Evolutionary conservation across 371 early-diverging fungal genomes (phyloP).

Genomic region (Blakeslea trispora): DNA sequence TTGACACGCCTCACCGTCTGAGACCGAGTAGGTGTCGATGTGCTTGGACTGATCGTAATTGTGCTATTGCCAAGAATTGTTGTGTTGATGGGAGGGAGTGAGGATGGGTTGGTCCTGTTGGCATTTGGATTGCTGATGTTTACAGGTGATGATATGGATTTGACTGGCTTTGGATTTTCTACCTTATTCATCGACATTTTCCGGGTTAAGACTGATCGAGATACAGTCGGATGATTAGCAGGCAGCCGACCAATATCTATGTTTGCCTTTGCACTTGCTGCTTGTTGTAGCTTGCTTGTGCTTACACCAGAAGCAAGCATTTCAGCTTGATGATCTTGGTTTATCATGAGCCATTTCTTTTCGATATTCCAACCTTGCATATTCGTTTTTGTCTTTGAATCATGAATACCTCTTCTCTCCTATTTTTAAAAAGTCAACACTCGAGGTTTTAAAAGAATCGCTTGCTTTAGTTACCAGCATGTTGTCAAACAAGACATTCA

Average conservation of each 20-base stretch:
- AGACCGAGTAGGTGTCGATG: conserved; percentile 3
- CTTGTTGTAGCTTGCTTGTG: conserved; percentile 2
- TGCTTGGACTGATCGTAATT: neutral
- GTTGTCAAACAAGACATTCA: conserved; percentile 37
- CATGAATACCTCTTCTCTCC: conserved; percentile 50
- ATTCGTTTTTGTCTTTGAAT: conserved; percentile 26
- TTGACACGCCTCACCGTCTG: neutral
- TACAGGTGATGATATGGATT: conserved; percentile 22
- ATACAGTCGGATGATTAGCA: neutral
- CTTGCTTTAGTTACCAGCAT: conserved; percentile 37
- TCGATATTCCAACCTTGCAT: conserved; percentile 43
- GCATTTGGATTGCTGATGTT: neutral
- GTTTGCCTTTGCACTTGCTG: conserved; percentile 9
- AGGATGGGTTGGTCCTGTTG: too few relatives aligned
- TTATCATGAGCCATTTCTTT: conserved; percentile 54
- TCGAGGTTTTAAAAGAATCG: neutral
- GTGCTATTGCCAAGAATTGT: neutral
- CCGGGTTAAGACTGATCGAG: conserved; percentile 2
- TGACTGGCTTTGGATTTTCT: conserved; percentile 2
- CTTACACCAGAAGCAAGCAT: conserved; percentile 24
- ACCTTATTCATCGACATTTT: neutral
- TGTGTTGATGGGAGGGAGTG: conserved; percentile 5
- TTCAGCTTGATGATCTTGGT: conserved; percentile 52
- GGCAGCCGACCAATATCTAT: conserved; percentile 13
- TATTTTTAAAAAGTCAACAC: conserved; percentile 4